Evolutionary conservation across 306 rosid genomes (phyloP), one percentile per base, ranked within the genome.

Genomic region (Sicyos edulis): DNA sequence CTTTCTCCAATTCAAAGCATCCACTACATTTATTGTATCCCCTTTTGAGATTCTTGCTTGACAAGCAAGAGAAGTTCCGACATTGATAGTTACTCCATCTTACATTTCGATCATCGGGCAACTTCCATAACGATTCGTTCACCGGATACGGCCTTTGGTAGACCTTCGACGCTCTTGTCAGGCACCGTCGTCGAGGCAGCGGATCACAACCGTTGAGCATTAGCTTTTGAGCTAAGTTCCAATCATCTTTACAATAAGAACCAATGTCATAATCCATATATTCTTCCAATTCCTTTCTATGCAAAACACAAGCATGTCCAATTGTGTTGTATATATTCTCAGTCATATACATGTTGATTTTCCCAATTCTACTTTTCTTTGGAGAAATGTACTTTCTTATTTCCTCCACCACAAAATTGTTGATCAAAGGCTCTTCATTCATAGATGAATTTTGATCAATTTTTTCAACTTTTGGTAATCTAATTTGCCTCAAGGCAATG

Each of bases 191-290:
- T 57, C 95, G 81, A 8, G 99, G 99, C 80, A 93, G 81, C 13
- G 97, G 97, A 63, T 93, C 99, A 66, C 99, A 95, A 4, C 99
- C 99, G 4, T 81, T 82, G 47, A 95, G 85, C 97, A 95, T 89
- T 51, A 95, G 92, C 66, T 85, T 88, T 74, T 91, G 96, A 59
- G 86, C 99, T 10, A 89, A 74, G 72, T 82, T 86, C 97, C 97
- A 95, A 80, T 95, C 95, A 82, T 95, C 99, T 19, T 95, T 83
- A 65, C 99, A 95, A 40, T 91, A 95, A 11, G 99, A 95, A 2
- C 96, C 95, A 53, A 95, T 86, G 74, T 95, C 99, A 76, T 95
- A 88, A 55, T 82, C 89, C 99, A 95, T 95, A 78, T 91, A 95
- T 69, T 80, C 72, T 78, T 95, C 96, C 55, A 91, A 45, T 56